These are phyloP conservation scores for Lecanoromycetidae sp. DNA, from an alignment of 2,329 filamentous ascomycete genomes.

Conservation along the genomic window DNA sequence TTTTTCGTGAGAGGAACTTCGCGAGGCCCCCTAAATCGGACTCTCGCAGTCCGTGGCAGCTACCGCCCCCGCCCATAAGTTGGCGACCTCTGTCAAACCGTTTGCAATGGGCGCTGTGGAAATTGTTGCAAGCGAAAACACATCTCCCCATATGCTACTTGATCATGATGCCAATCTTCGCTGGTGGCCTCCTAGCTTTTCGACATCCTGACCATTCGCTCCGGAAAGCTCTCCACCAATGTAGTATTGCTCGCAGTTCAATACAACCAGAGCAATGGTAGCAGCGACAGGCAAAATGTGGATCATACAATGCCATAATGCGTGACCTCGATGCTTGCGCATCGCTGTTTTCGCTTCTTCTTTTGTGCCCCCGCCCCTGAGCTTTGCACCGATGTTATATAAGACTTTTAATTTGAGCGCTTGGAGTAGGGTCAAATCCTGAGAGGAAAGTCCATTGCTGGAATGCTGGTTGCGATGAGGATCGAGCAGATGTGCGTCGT, in stretches of 20 bases:
- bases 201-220: neutral
- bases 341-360: neutral
- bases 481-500: neutral
- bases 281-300: slow-evolving; percentile 12
- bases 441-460: neutral
- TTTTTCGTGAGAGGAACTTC: no score
- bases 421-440: neutral
- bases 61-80: neutral
- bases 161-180: neutral
- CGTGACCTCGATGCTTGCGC: neutral
- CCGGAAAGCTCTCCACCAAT: slow-evolving; percentile 5
- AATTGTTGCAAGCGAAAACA: neutral
- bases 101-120: neutral
- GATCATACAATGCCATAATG: neutral
- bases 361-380: neutral
- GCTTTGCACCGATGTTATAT: neutral
- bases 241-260: slow-evolving; percentile 5
- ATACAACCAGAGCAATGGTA: neutral
- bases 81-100: neutral
- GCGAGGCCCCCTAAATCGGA: no score
- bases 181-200: neutral
- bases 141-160: neutral
- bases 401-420: neutral
- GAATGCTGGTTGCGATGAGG: neutral
- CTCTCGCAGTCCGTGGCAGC: no score